Conservation (phyloP, 768 basidiomycete genomes). For the Amanita exitialis region DNA sequence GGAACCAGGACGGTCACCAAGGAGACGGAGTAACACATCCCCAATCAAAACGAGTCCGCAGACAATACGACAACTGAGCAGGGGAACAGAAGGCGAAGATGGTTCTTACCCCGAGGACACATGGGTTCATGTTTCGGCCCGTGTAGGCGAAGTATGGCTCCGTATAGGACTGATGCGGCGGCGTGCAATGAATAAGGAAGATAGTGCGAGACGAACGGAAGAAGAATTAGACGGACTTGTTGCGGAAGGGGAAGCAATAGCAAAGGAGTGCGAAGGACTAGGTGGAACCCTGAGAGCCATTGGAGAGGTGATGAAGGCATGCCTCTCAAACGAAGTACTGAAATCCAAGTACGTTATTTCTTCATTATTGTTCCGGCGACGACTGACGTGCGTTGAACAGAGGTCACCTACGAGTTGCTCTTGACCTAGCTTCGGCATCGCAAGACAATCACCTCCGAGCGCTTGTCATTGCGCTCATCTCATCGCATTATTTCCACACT, state of each 20-base stretch:
- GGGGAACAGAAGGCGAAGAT: constrained; percentile 2
- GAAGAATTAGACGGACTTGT: constrained; percentile 21
- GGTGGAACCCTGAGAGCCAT: constrained; percentile 48
- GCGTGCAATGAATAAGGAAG: neutral
- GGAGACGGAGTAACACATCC: neutral
- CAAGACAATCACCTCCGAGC: constrained; percentile 71
- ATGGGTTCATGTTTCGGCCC: constrained; percentile 23
- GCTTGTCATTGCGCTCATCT: constrained; percentile 54
- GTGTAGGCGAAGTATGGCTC: constrained; percentile 25
- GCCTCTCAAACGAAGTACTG: constrained; percentile 43
- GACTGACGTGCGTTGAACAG: constrained; percentile 19
- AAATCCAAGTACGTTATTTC: constrained; percentile 44
- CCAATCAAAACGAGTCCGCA: neutral
- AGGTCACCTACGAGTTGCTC: constrained; percentile 46
- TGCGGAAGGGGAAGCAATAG: constrained; percentile 24
- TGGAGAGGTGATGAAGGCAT: constrained; percentile 45
- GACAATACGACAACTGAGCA: neutral
- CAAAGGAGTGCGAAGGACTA: constrained; percentile 33
- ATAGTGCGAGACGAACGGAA: neutral
- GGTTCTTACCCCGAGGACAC: constrained; percentile 20
- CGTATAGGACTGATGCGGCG: constrained; percentile 17
- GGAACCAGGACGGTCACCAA: neutral
- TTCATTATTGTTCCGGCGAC: neutral
- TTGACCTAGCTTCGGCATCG: constrained; percentile 44
- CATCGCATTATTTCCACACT: constrained; percentile 65